Percentiles rank a stretch among this genome's conserved stretches.
Evolutionary conservation across 371 early-diverging fungal species (phyloP).

Genomic region (Circinella minor): DNA sequence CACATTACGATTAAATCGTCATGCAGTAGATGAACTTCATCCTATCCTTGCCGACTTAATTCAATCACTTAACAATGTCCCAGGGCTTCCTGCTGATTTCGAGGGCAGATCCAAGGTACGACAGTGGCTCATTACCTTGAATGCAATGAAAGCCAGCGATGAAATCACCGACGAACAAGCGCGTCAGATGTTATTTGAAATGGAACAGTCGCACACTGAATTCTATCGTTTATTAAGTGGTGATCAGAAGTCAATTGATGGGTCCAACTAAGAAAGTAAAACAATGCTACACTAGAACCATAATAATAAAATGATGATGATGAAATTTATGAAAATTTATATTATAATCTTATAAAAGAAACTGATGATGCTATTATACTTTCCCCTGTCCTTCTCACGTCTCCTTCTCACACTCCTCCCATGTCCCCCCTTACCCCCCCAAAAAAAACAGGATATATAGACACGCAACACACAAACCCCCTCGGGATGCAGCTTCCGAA

Average conservation of each 20-base stretch:
- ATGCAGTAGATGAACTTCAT: constrained; percentile 92
- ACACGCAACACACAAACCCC: neutral
- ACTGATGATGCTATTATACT: too few relatives aligned
- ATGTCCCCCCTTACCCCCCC: neutral
- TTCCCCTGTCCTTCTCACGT: too few relatives aligned
- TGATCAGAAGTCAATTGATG: constrained; percentile 31
- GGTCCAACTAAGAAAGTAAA: too few relatives aligned
- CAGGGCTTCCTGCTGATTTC: constrained; percentile 80
- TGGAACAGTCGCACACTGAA: constrained; percentile 77
- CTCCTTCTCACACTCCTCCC: too few relatives aligned
- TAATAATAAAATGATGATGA: neutral
- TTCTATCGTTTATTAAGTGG: constrained; percentile 67
- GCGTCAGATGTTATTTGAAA: constrained; percentile 92
- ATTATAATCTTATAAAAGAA: too few relatives aligned
- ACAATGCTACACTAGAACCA: neutral
- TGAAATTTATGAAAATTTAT: too few relatives aligned
- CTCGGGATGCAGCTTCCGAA: constrained; percentile 1
- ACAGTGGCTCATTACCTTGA: constrained; percentile 90
- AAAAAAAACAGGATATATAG: too few relatives aligned
- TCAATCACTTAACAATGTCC: constrained; percentile 84
- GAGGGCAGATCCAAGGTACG: constrained; percentile 82
- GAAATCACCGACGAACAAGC: constrained; percentile 87
- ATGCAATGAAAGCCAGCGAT: constrained; percentile 92
- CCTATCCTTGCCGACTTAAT: constrained; percentile 90
- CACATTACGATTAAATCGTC: constrained; percentile 81